Evolutionary conservation across 2,329 filamentous ascomycete genomes (phyloP).

Genomic region (Trichoderma aggressivum): DNA sequence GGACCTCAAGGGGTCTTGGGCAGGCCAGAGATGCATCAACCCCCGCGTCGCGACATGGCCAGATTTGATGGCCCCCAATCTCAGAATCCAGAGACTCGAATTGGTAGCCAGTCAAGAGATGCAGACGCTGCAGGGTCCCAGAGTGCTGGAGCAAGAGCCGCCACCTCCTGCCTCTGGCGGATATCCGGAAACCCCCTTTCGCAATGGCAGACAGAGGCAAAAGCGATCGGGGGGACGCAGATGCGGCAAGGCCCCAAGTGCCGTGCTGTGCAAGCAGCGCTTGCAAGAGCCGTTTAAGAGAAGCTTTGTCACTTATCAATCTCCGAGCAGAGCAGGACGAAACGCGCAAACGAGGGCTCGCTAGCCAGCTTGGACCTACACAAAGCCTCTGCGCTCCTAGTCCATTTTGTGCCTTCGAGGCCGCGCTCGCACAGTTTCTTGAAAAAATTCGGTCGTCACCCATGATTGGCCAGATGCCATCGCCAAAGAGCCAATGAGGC

Average conservation of each 20-base stretch:
- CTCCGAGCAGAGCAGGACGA: slow-evolving; percentile 7
- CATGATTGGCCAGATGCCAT: slow-evolving; percentile 19
- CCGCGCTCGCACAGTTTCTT: slow-evolving; percentile 10
- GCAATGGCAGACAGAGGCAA: not conserved
- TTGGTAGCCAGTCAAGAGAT: not conserved
- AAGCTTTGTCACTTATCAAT: slow-evolving; percentile 21
- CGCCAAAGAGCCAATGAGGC: slow-evolving; percentile 23
- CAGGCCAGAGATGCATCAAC: not conserved
- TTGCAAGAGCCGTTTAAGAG: slow-evolving; percentile 3
- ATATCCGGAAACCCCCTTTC: slow-evolving; percentile 4
- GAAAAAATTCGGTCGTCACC: not conserved
- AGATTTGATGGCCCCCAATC: slow-evolving; percentile 4
- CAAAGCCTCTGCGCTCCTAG: slow-evolving; percentile 7
- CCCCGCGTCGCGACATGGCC: not conserved
- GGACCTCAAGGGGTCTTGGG: not conserved
- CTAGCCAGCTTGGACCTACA: slow-evolving; percentile 6
- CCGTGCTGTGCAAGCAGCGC: not conserved
- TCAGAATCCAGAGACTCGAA: not conserved
- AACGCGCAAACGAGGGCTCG: slow-evolving; percentile 13
- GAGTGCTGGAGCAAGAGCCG: not conserved
- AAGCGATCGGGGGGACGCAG: not conserved
- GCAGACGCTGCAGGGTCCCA: not conserved
- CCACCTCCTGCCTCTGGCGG: not conserved
- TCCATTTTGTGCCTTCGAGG: slow-evolving; percentile 3
- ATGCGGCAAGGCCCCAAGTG: not conserved